Percentiles rank a stretch among this genome's conserved stretches.
Conservation (phyloP, 2,329 filamentous ascomycete genomes). For the Coccinonectria pachysandricola region DNA sequence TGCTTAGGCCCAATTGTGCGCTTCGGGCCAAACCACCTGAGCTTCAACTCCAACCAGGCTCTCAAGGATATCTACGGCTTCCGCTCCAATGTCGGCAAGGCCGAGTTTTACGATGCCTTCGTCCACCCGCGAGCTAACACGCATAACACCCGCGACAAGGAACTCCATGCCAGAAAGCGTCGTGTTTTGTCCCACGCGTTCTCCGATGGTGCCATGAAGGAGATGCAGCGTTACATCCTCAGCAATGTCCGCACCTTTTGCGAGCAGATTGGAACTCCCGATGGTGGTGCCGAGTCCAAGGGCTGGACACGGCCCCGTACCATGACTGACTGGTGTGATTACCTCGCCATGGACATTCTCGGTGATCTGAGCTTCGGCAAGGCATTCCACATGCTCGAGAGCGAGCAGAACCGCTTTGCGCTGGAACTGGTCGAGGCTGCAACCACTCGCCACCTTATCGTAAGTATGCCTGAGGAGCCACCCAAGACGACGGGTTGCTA, state of each 20-base stretch:
- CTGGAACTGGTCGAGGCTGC: conserved; percentile 57
- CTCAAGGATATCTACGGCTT: conserved; percentile 58
- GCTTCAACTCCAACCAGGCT: conserved; percentile 62
- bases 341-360: conserved; percentile 52
- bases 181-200: conserved; percentile 65
- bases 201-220: conserved; percentile 53
- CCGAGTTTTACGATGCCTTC: conserved; percentile 64
- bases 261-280: conserved; percentile 38
- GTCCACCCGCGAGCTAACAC: conserved; percentile 62
- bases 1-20: conserved; percentile 55
- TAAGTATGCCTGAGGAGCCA: conserved; percentile 28
- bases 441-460: conserved; percentile 58
- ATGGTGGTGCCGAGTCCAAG: conserved; percentile 34
- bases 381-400: conserved; percentile 52
- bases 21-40: conserved; percentile 67
- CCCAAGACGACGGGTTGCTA: conserved; percentile 1
- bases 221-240: conserved; percentile 58
- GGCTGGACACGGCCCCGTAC: conserved; percentile 49
- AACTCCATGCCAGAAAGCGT: conserved; percentile 58
- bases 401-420: conserved; percentile 52
- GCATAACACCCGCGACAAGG: conserved; percentile 61
- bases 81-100: conserved; percentile 53
- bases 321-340: conserved; percentile 54
- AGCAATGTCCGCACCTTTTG: conserved; percentile 58
- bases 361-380: conserved; percentile 52